Evolutionary conservation across 768 basidiomycete genomes (phyloP).

Genomic region (Rhodotorula babjevae): DNA sequence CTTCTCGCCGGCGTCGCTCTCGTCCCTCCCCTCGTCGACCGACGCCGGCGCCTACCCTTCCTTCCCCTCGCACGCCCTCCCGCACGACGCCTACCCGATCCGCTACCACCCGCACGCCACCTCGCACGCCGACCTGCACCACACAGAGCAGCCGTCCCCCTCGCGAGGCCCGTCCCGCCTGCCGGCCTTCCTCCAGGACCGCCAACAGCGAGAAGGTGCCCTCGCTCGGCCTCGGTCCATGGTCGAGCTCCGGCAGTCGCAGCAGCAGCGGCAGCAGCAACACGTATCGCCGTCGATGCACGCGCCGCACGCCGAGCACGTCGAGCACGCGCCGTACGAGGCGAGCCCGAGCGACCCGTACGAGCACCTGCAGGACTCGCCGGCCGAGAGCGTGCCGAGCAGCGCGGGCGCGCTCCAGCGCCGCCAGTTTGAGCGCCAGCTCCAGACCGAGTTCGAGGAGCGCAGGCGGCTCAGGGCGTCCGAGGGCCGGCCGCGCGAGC

Average conservation of each 20-base stretch:
- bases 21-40: constrained; percentile 33
- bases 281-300: neutral
- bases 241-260: constrained; percentile 38
- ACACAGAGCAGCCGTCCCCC: neutral
- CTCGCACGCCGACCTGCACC: neutral
- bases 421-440: constrained; percentile 22
- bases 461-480: constrained; percentile 5
- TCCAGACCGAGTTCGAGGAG: constrained; percentile 12
- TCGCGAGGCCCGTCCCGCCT: constrained; percentile 25
- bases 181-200: constrained; percentile 34
- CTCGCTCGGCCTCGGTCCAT: constrained; percentile 39
- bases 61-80: constrained; percentile 1
- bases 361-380: constrained; percentile 5
- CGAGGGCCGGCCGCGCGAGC: constrained; percentile 15
- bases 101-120: constrained; percentile 1
- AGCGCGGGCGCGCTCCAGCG: constrained; percentile 33
- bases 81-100: neutral
- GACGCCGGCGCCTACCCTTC: constrained; percentile 24
- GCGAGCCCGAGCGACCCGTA: neutral
- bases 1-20: constrained; percentile 30
- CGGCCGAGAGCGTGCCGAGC: constrained; percentile 26
- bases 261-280: neutral
- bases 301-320: neutral
- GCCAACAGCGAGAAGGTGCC: neutral
- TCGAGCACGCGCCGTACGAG: neutral